phyloP scores from a whole-genome alignment of 768 basidiomycete genomes.

The Lactarius akahatsu region DNA sequence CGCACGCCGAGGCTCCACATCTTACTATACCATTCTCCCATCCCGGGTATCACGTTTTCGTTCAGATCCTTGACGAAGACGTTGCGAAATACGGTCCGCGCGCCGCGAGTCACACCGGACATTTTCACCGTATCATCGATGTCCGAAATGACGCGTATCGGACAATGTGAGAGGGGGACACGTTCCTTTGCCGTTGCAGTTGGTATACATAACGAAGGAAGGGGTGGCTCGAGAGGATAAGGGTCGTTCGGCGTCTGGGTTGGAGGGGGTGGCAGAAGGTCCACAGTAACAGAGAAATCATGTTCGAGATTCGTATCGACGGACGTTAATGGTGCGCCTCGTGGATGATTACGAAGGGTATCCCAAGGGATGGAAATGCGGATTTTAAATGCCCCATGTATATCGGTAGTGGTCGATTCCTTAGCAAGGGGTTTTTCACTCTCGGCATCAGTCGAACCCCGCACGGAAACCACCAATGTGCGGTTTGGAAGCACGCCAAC shows the following conservation, averaged over 20 bases:
- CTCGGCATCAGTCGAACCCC: slow-evolving; percentile 32
- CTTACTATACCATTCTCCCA: slow-evolving; percentile 72
- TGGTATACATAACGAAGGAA: slow-evolving; percentile 1
- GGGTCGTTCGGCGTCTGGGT: slow-evolving; percentile 10
- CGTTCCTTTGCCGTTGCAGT: slow-evolving; percentile 31
- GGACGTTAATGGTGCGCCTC: slow-evolving; percentile 55
- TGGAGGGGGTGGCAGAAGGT: slow-evolving; percentile 46
- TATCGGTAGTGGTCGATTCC: slow-evolving; percentile 52
- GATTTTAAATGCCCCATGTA: slow-evolving; percentile 73
- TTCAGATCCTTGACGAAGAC: slow-evolving; percentile 85
- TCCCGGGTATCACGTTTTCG: slow-evolving; percentile 78
- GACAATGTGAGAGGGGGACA: slow-evolving; percentile 54
- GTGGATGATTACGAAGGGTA: slow-evolving; percentile 59
- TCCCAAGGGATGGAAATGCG: slow-evolving; percentile 69
- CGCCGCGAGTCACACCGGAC: slow-evolving; percentile 75
- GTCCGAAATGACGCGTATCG: slow-evolving; percentile 83
- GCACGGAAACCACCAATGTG: slow-evolving; percentile 61
- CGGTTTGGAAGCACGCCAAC: slow-evolving; percentile 65
- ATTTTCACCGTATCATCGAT: slow-evolving; percentile 92
- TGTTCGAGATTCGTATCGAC: slow-evolving; percentile 46
- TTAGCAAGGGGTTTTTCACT: slow-evolving; percentile 45
- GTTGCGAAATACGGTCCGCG: slow-evolving; percentile 81
- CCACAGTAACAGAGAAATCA: slow-evolving; percentile 54
- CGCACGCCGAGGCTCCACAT: slow-evolving; percentile 72
- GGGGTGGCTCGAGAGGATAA: slow-evolving; percentile 6